Percentiles rank a stretch among this genome's conserved stretches.
Evolutionary conservation across 345 rosid genomes (phyloP).

Genomic region (Populus nigra): DNA sequence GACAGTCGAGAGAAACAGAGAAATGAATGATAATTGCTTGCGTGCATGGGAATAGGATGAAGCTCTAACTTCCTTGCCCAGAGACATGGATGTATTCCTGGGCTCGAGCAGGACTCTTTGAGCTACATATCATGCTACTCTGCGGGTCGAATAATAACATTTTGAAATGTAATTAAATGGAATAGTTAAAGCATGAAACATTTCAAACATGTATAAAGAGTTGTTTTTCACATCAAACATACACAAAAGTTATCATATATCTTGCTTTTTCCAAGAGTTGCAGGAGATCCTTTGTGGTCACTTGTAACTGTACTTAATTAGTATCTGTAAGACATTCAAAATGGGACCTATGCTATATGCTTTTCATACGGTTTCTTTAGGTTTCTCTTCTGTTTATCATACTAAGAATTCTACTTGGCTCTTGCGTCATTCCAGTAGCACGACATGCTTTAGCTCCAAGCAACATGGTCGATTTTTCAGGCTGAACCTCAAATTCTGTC

Average conservation of each 20-base stretch:
- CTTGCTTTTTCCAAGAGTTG: conserved; percentile 25
- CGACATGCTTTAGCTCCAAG: conserved; percentile 55
- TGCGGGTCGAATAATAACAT: too few relatives aligned
- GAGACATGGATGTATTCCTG: too few relatives aligned
- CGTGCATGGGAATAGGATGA: too few relatives aligned
- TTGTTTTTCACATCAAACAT: too few relatives aligned
- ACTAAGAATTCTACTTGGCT: conserved; percentile 42
- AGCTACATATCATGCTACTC: too few relatives aligned
- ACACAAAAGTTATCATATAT: conserved; percentile 5
- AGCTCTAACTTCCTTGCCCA: too few relatives aligned
- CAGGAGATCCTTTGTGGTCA: conserved; percentile 27
- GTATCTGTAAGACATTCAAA: conserved; percentile 38
- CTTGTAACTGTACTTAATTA: conserved; percentile 7
- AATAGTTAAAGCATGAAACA: too few relatives aligned
- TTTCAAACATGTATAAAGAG: too few relatives aligned
- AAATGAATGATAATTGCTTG: too few relatives aligned
- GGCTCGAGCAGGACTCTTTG: too few relatives aligned
- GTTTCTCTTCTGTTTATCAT: conserved; percentile 28
- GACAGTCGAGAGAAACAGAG: too few relatives aligned
- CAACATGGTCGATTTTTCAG: conserved; percentile 48
- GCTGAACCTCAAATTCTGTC: conserved; percentile 49
- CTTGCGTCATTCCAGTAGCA: conserved; percentile 49
- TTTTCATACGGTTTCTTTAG: conserved; percentile 48
- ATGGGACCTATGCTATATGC: conserved; percentile 20
- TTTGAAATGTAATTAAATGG: too few relatives aligned